phyloP scores from a whole-genome alignment of 352 stramenopile genomes.

The Pythium coloratum region DNA sequence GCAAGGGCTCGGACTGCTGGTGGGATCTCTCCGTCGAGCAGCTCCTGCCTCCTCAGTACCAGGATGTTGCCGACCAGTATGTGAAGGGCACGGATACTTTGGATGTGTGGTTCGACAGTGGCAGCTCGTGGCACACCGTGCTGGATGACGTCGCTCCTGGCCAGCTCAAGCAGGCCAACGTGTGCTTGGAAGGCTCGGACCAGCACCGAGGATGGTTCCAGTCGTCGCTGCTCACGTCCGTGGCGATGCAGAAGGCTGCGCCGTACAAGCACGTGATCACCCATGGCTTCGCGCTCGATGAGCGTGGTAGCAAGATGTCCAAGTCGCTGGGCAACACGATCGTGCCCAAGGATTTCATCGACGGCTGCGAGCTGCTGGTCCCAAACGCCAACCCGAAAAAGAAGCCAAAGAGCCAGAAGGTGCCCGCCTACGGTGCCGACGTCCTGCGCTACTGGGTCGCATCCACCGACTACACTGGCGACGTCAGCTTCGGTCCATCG shows the following conservation, averaged over 20 bases:
- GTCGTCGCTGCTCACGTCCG: conserved; percentile 94
- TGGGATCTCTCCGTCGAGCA: conserved; percentile 88
- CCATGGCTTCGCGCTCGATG: conserved; percentile 98
- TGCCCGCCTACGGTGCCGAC: conserved; percentile 94
- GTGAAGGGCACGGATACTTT: conserved; percentile 97
- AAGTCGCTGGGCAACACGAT: conserved; percentile 98
- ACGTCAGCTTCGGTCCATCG: conserved; percentile 93
- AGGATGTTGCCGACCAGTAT: conserved; percentile 86
- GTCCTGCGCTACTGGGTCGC: conserved; percentile 98
- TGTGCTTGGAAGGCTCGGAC: conserved; percentile 98
- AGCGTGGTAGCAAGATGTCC: conserved; percentile 98
- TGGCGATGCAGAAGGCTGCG: conserved; percentile 73
- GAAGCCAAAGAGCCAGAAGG: conserved; percentile 57
- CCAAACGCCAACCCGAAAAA: conserved; percentile 68
- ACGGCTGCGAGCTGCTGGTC: conserved; percentile 73
- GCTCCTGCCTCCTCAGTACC: conserved; percentile 59
- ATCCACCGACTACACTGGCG: conserved; percentile 95
- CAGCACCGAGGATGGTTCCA: conserved; percentile 99
- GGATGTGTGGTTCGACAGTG: conserved; percentile 99
- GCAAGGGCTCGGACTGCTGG: conserved; percentile 95
- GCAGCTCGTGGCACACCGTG: conserved; percentile 76
- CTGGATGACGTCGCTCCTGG: conserved; percentile 57
- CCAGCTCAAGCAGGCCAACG: conserved; percentile 85
- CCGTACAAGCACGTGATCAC: conserved; percentile 98
- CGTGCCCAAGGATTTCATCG: conserved; percentile 94